A percentile compares a stretch with the other conserved stretches of the same genome.
Evolutionary conservation across 805 yeast species (phyloP).

Genomic region (Torulaspora gathmanii): DNA sequence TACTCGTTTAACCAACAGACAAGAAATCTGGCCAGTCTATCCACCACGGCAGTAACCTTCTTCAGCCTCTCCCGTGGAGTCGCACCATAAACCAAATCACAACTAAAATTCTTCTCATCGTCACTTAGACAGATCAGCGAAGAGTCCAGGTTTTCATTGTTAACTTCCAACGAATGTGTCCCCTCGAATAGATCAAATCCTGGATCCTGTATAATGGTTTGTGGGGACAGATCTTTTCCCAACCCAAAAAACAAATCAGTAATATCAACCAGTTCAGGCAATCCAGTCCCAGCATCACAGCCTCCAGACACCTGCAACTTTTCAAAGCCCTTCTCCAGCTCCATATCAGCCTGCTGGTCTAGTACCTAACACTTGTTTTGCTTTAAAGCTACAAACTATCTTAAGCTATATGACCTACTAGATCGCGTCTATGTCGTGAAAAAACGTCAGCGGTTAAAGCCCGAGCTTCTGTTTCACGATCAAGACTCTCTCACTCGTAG

Average conservation of each 20-base stretch:
- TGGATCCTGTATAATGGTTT: slow-evolving; percentile 54
- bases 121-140: slow-evolving; percentile 50
- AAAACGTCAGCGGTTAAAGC: background rate
- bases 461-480: background rate
- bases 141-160: slow-evolving; percentile 71
- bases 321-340: background rate
- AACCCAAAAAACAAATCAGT: slow-evolving; percentile 47
- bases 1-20: slow-evolving; percentile 75
- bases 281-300: slow-evolving; percentile 1
- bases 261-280: slow-evolving; percentile 43
- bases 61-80: slow-evolving; percentile 34
- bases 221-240: slow-evolving; percentile 40
- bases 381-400: background rate
- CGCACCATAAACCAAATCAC: slow-evolving; percentile 27
- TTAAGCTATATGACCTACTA: background rate
- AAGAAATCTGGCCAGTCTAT: slow-evolving; percentile 48
- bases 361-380: background rate
- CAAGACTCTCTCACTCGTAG: background rate
- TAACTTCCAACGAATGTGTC: slow-evolving; percentile 78
- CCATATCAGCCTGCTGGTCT: background rate
- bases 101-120: slow-evolving; percentile 47
- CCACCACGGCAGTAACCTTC: slow-evolving; percentile 48
- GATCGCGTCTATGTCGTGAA: background rate
- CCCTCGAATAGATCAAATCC: slow-evolving; percentile 72
- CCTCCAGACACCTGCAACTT: background rate